phyloP scores from a whole-genome alignment of 345 rosid genomes.

The Turritis glabra region DNA sequence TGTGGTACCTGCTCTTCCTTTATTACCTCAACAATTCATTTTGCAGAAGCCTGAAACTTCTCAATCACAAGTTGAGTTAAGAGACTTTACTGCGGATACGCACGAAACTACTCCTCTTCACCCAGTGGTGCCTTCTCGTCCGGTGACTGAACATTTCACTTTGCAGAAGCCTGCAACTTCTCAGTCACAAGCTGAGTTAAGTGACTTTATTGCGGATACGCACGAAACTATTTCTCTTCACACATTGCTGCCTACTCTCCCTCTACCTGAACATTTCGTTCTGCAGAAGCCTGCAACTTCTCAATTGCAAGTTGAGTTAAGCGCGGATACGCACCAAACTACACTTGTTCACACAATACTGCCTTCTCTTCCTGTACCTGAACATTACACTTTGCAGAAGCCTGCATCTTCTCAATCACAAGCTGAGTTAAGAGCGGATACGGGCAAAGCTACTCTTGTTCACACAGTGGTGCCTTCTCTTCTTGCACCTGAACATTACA shows the following conservation, averaged over 20 bases:
- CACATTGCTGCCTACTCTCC: slow-evolving; percentile 39
- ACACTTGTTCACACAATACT: slow-evolving; percentile 2
- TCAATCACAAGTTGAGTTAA: slow-evolving; percentile 33
- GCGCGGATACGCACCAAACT: slow-evolving; percentile 21
- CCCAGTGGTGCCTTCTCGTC: slow-evolving; percentile 40
- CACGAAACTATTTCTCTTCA: slow-evolving; percentile 4
- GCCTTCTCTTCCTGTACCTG: slow-evolving; percentile 46
- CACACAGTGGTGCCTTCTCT: slow-evolving; percentile 38
- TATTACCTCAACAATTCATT: slow-evolving; percentile 7
- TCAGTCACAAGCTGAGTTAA: slow-evolving; percentile 33
- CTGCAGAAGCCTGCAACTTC: slow-evolving; percentile 39
- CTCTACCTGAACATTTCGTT: slow-evolving; percentile 13
- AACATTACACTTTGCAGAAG: slow-evolving; percentile 32
- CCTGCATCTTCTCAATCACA: slow-evolving; percentile 38
- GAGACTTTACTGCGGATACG: slow-evolving; percentile 25
- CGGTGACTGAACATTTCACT: slow-evolving; percentile 9
- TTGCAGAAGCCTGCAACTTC: slow-evolving; percentile 36
- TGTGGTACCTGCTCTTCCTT: slow-evolving; percentile 49
- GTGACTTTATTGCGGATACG: slow-evolving; percentile 32
- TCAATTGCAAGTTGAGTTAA: slow-evolving; percentile 35
- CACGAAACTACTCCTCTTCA: slow-evolving; percentile 1
- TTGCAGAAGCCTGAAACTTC: slow-evolving; percentile 34
- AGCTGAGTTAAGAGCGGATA: slow-evolving; percentile 32
- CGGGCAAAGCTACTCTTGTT: slow-evolving; percentile 18
- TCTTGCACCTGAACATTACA: slow-evolving; percentile 25